phyloP scores from a whole-genome alignment of 257 asterid species.

The Primulina tabacum region DNA sequence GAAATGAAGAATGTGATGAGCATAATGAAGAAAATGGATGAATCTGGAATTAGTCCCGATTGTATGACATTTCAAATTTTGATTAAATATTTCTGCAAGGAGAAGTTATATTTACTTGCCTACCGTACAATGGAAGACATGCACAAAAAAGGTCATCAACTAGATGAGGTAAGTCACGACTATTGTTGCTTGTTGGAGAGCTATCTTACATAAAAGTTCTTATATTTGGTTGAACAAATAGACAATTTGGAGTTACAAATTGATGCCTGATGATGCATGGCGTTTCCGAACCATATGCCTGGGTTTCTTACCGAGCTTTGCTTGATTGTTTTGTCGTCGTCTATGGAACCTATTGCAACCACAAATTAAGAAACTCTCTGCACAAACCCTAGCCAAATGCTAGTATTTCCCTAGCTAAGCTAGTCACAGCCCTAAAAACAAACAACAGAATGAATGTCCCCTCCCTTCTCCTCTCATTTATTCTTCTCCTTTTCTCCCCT shows the following conservation, averaged over 20 bases:
- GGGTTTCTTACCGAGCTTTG: not conserved
- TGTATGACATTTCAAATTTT: conserved; percentile 79
- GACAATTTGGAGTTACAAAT: conserved; percentile 17
- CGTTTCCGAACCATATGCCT: conserved; percentile 11
- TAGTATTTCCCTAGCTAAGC: too few relatives aligned
- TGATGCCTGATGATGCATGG: conserved; percentile 15
- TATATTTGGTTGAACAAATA: not conserved
- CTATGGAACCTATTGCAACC: not conserved
- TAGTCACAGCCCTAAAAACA: too few relatives aligned
- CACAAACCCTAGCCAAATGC: too few relatives aligned
- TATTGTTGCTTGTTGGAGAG: not conserved
- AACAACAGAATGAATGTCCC: too few relatives aligned
- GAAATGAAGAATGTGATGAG: conserved; percentile 96
- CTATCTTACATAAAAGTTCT: not conserved
- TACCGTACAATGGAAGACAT: conserved; percentile 87
- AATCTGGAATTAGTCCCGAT: conserved; percentile 75
- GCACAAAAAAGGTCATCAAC: conserved; percentile 82
- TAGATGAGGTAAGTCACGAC: conserved; percentile 63
- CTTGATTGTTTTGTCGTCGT: conserved; percentile 1
- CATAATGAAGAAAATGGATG: conserved; percentile 94
- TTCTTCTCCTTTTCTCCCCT: too few relatives aligned
- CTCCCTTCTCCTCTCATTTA: too few relatives aligned
- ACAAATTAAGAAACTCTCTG: too few relatives aligned
- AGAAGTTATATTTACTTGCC: conserved; percentile 71
- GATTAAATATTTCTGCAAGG: conserved; percentile 83